Conservation (phyloP, 1,139 yeast genomes). For the Kurtzmaniella quercitrusa region DNA sequence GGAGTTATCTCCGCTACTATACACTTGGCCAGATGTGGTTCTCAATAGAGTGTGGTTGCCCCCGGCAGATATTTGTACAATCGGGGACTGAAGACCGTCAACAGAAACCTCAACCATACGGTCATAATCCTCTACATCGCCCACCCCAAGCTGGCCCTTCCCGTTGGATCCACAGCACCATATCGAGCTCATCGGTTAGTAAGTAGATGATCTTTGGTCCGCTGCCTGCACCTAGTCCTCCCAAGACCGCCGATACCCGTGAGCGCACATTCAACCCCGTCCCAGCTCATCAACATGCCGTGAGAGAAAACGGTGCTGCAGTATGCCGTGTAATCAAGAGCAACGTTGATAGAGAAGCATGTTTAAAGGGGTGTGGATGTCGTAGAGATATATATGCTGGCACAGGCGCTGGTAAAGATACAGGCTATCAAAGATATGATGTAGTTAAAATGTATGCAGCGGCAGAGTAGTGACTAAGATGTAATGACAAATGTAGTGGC, state of each 20-base stretch:
- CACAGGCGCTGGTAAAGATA: too few species aligned
- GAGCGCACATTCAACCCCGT: background rate
- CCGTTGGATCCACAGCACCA: constrained; percentile 79
- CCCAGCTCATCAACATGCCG: background rate
- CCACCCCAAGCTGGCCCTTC: constrained; percentile 65
- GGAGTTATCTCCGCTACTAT: constrained; percentile 57
- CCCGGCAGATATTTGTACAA: constrained; percentile 55
- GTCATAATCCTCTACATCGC: constrained; percentile 49
- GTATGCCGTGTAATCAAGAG: background rate
- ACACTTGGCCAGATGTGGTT: constrained; percentile 36
- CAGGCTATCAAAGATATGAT: too few species aligned
- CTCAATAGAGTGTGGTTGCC: constrained; percentile 82
- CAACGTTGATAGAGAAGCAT: background rate
- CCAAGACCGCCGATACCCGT: background rate
- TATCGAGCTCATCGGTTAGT: background rate
- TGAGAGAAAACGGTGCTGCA: background rate
- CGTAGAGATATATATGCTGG: too few species aligned
- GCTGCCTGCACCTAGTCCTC: too few species aligned
- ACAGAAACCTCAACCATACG: constrained; percentile 24
- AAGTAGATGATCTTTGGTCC: too few species aligned
- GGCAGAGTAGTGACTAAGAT: too few species aligned
- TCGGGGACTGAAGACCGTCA: constrained; percentile 12
- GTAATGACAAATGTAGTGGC: too few species aligned
- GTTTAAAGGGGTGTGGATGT: too few species aligned
- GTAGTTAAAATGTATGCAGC: too few species aligned